Base-by-base conservation (phyloP, 2,329 filamentous ascomycete genomes). In the Drechslerella coelobrocha region DNA sequence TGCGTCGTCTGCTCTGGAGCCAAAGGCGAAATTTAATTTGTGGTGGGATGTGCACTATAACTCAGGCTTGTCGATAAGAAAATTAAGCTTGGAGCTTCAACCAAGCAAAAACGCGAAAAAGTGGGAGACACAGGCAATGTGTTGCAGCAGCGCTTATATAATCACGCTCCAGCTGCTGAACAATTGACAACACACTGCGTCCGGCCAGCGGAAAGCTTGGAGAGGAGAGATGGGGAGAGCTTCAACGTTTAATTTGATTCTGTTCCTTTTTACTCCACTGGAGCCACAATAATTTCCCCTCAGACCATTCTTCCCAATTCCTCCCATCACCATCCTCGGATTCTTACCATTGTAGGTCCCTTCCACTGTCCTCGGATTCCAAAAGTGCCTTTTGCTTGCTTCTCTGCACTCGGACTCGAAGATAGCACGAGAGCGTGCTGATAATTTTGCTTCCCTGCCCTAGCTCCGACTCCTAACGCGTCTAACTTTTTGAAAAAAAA, bases 11-110 rank as follows among this genome's bases (percentile, higher is more conserved):
- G 23, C 24, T 61, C 12, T 14, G 6, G 27, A 23, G 50, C 27
- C 65, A 37, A 69, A 69, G 43, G 57, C 57, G 65, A 69, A 69
- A 61, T 69, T 69, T 69, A 52, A 56, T 34, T 54, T 68, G 63
- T 56, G 65, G 61, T 57, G 63, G 56, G 31, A 52, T 24, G 21
- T 31, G 23, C n/a, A 23, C 19, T 24, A 48, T n/a, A n/a, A n/a
- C n/a, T n/a, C n/a, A 26, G 34, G 51, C 65, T 69, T 69, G 65
- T 69, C 65, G 65, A 69, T 69, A 69, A 69, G 65, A 69, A 68
- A 68, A 56, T 61, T 45, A 45, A 45, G 41, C 55, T 61, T 61
- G 29, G 43, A 68, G 63, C 63, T 61, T 45, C 21, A 5, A 19
- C 14, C 17, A 21, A n/a, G 41, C 41, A 66, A 57, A 61, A 31